phyloP scores from a whole-genome alignment of 352 stramenopile genomes.

The Phytophthora pseudosyringae region DNA sequence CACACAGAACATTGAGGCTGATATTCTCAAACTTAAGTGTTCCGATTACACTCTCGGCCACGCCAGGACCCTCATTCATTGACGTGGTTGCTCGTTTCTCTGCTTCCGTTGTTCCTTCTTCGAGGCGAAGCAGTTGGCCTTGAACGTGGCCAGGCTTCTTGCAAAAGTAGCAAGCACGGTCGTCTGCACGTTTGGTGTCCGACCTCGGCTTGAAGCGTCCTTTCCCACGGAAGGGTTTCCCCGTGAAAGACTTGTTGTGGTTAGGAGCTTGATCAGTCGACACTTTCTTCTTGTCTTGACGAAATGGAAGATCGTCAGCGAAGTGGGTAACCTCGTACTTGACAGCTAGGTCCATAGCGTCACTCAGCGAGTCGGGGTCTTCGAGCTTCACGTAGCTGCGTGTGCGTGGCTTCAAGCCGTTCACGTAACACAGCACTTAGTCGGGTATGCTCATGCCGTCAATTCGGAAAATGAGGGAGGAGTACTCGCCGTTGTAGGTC shows the following conservation, averaged over 20 bases:
- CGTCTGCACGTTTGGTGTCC: too few relatives aligned
- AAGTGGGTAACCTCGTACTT: constrained; percentile 10
- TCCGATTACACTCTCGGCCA: constrained; percentile 12
- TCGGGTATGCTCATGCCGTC: too few relatives aligned
- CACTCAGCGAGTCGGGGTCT: not conserved
- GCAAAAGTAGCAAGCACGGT: constrained; percentile 1
- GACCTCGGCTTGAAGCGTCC: too few relatives aligned
- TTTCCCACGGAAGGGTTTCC: too few relatives aligned
- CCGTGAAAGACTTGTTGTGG: too few relatives aligned
- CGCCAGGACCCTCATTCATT: constrained; percentile 1
- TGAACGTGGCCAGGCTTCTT: constrained; percentile 15
- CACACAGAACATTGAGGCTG: constrained; percentile 15
- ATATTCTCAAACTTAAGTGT: constrained; percentile 7
- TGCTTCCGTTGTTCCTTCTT: constrained; percentile 13
- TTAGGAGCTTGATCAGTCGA: too few relatives aligned
- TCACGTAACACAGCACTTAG: not conserved
- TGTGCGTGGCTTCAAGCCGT: not conserved
- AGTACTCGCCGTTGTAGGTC: not conserved
- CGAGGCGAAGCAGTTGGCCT: not conserved
- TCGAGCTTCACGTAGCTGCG: not conserved
- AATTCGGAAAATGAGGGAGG: too few relatives aligned
- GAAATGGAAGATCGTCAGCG: not conserved
- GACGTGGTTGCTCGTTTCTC: too few relatives aligned
- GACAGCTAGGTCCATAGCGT: not conserved
- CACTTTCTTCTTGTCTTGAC: not conserved